These are phyloP conservation scores for Mucor saturninus DNA, from an alignment of 371 early-diverging fungal genomes.

Conservation along the genomic window DNA sequence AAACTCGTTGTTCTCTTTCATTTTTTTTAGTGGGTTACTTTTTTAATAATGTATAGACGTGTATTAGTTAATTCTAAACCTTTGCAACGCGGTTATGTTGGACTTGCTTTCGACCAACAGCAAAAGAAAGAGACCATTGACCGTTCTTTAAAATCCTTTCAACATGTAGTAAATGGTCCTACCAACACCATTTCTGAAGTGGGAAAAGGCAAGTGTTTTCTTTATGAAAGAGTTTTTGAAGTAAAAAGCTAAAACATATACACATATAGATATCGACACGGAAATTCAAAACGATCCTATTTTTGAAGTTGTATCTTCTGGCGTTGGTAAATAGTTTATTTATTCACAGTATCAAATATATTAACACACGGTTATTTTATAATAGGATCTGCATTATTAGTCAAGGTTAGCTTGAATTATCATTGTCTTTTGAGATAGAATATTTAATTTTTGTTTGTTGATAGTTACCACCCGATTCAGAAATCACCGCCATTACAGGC, in stretches of 20 bases:
- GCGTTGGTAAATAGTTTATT: constrained; percentile 43
- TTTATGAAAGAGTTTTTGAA: background rate
- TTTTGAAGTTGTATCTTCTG: constrained; percentile 65
- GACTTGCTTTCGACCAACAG: constrained; percentile 30
- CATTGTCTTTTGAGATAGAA: too few species aligned
- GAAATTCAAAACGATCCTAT: constrained; percentile 60
- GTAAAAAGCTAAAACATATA: background rate
- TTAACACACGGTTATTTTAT: background rate
- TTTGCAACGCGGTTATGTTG: constrained; percentile 29
- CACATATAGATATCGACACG: constrained; percentile 40
- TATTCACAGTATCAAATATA: too few species aligned
- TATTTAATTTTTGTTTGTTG: background rate
- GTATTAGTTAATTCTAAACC: constrained; percentile 13
- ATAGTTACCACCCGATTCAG: constrained; percentile 65
- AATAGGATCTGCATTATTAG: constrained; percentile 47
- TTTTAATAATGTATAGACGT: constrained; percentile 27
- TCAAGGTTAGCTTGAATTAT: constrained; percentile 35
- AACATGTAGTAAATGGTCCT: constrained; percentile 23
- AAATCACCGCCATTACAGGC: constrained; percentile 66
- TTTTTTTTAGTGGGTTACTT: background rate
- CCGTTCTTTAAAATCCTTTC: constrained; percentile 33
- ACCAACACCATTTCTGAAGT: constrained; percentile 28
- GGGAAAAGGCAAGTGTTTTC: constrained; percentile 22
- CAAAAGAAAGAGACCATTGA: constrained; percentile 26
- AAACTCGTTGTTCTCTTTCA: background rate